phyloP scores from a whole-genome alignment of 1,139 yeast species.

The Suhomyces wounanorum region DNA sequence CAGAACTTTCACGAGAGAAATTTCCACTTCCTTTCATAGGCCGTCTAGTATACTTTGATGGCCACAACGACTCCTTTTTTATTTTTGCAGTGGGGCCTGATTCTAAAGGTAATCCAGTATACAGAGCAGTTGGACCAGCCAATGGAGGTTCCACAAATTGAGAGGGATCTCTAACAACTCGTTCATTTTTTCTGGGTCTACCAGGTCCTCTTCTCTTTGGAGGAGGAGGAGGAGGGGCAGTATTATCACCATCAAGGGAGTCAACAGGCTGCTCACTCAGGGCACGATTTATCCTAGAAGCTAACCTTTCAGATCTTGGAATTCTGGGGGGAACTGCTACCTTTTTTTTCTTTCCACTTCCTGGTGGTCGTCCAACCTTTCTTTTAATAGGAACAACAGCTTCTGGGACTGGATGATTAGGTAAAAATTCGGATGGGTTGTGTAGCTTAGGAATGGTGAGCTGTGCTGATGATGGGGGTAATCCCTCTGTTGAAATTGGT shows the following conservation, averaged over 20 bases:
- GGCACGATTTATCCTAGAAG: neutral
- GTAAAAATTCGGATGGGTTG: neutral
- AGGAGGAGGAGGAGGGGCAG: constrained; percentile 7
- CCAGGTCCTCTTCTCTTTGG: constrained; percentile 14
- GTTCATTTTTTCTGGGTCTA: constrained; percentile 23
- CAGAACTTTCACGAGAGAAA: constrained; percentile 13
- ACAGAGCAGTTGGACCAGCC: constrained; percentile 52
- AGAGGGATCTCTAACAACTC: constrained; percentile 7
- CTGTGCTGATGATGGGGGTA: constrained; percentile 1
- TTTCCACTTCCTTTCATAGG: constrained; percentile 13
- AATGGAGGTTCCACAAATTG: constrained; percentile 59
- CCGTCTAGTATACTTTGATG: constrained; percentile 23
- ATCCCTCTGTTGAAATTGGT: constrained; percentile 4
- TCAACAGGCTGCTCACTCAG: neutral
- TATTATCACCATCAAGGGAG: neutral
- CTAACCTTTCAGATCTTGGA: constrained; percentile 6
- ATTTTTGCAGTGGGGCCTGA: constrained; percentile 58
- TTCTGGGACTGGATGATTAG: constrained; percentile 1
- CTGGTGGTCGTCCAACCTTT: constrained; percentile 11
- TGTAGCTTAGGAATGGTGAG: constrained; percentile 3
- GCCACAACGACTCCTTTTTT: constrained; percentile 55
- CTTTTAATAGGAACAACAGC: constrained; percentile 5
- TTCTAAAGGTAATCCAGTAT: constrained; percentile 70
- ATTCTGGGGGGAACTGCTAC: constrained; percentile 2
- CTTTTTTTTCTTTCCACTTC: constrained; percentile 12